Percentiles rank a stretch among this genome's conserved stretches.
Evolutionary conservation across 345 rosid species (phyloP).

Genomic region (Salix arbutifolia): DNA sequence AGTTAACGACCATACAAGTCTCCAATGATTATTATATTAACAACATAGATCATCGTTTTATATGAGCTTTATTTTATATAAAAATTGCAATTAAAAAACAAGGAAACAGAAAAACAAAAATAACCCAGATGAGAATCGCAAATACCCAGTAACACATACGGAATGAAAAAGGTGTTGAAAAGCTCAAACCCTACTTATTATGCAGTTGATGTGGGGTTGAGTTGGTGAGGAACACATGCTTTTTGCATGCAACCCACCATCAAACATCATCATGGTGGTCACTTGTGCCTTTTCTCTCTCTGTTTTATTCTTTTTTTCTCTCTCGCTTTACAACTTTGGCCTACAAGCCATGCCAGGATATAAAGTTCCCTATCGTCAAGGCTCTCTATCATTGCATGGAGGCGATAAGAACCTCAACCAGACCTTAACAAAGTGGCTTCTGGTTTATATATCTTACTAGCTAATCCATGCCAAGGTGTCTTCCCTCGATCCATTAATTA

Average conservation of each 20-base stretch:
- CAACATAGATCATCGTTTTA: no score
- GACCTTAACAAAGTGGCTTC: neutral
- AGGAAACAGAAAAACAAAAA: no score
- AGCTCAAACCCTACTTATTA: conserved; percentile 6
- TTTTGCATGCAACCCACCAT: conserved; percentile 23
- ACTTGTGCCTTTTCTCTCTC: neutral
- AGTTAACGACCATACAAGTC: accelerated
- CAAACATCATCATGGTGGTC: conserved; percentile 27
- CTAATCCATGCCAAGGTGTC: no score
- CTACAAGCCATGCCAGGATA: conserved; percentile 25
- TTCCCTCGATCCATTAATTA: no score
- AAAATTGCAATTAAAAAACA: no score
- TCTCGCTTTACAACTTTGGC: conserved; percentile 3
- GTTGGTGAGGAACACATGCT: conserved; percentile 9
- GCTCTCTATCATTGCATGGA: conserved; percentile 14
- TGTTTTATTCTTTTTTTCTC: neutral
- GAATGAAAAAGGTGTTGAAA: neutral
- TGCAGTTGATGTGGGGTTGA: conserved; percentile 15
- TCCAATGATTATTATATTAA: no score
- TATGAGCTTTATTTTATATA: no score
- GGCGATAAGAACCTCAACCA: neutral
- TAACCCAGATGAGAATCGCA: no score
- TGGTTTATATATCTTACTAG: no score
- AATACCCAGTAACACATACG: no score
- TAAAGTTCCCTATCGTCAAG: conserved; percentile 21